Evolutionary conservation across 2,329 filamentous ascomycete species (phyloP).

Genomic region (Scedosporium minutisporum): DNA sequence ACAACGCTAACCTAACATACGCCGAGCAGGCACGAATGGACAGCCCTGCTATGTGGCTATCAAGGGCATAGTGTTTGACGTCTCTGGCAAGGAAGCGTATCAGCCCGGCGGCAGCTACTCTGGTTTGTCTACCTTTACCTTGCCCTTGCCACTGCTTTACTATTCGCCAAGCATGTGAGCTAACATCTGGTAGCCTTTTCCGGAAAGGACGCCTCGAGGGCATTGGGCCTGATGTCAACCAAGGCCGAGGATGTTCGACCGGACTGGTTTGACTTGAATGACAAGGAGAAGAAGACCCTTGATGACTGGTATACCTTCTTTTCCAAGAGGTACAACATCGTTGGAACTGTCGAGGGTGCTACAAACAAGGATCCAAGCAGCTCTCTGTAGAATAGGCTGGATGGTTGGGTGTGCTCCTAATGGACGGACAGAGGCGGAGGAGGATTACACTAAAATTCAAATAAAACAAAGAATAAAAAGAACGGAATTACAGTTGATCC

Average conservation of each 20-base stretch:
- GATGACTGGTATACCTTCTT: slow-evolving; percentile 96
- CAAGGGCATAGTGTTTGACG: slow-evolving; percentile 88
- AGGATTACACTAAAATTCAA: neutral
- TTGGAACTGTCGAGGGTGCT: slow-evolving; percentile 56
- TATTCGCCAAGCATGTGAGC: neutral
- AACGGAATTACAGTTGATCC: no score
- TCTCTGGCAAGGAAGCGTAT: slow-evolving; percentile 82
- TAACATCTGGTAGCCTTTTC: slow-evolving; percentile 62
- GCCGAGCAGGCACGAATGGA: slow-evolving; percentile 51
- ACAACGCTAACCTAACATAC: neutral
- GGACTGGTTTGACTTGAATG: slow-evolving; percentile 73
- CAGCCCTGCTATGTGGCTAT: slow-evolving; percentile 60
- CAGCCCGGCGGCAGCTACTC: slow-evolving; percentile 73
- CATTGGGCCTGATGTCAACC: slow-evolving; percentile 75
- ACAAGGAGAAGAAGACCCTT: slow-evolving; percentile 76
- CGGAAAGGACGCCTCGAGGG: slow-evolving; percentile 91
- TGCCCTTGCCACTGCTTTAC: neutral
- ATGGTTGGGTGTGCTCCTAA: no score
- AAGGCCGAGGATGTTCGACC: slow-evolving; percentile 74
- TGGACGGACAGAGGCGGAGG: neutral
- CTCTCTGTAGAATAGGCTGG: neutral
- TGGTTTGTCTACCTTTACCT: slow-evolving; percentile 44
- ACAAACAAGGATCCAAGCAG: slow-evolving; percentile 37
- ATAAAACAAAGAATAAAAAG: neutral
- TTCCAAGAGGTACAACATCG: slow-evolving; percentile 89